These are phyloP conservation scores for Ogataea trehaloabstinens DNA, from an alignment of 805 yeast genomes.

Conservation along the genomic window DNA sequence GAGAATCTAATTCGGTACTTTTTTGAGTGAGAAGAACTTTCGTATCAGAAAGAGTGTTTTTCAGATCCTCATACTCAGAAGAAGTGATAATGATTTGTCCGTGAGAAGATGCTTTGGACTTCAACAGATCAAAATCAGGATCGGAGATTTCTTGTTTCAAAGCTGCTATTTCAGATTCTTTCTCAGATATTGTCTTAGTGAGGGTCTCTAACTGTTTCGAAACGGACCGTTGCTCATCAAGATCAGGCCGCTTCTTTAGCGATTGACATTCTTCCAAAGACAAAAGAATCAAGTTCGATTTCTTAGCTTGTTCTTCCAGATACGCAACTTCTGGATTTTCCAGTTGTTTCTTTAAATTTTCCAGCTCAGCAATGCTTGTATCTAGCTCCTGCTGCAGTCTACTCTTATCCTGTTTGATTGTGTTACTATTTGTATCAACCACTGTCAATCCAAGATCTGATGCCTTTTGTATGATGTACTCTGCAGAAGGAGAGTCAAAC, in stretches of 20 bases:
- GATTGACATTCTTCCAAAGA: conserved; percentile 4
- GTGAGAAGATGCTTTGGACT: background rate
- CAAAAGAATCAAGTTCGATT: conserved; percentile 7
- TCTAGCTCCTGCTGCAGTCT: background rate
- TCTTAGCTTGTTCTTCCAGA: conserved; percentile 22
- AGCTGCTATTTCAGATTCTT: background rate
- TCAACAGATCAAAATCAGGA: background rate
- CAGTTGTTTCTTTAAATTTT: conserved; percentile 10
- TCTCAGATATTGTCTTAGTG: background rate
- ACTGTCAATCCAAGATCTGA: conserved; percentile 10
- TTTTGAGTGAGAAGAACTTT: background rate
- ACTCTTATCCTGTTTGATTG: background rate
- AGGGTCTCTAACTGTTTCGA: background rate
- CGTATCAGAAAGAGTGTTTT: background rate
- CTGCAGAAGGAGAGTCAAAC: conserved; percentile 27
- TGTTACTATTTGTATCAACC: background rate
- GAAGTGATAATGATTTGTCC: background rate
- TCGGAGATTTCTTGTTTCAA: conserved; percentile 1
- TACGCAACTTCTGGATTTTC: conserved; percentile 27
- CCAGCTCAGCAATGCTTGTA: conserved; percentile 1
- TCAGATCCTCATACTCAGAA: background rate
- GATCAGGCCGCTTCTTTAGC: background rate
- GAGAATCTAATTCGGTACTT: background rate
- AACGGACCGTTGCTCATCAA: background rate
- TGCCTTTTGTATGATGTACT: conserved; percentile 27